Conservation (phyloP, 495 filamentous ascomycete species). For the Annulohypoxylon bovei region DNA sequence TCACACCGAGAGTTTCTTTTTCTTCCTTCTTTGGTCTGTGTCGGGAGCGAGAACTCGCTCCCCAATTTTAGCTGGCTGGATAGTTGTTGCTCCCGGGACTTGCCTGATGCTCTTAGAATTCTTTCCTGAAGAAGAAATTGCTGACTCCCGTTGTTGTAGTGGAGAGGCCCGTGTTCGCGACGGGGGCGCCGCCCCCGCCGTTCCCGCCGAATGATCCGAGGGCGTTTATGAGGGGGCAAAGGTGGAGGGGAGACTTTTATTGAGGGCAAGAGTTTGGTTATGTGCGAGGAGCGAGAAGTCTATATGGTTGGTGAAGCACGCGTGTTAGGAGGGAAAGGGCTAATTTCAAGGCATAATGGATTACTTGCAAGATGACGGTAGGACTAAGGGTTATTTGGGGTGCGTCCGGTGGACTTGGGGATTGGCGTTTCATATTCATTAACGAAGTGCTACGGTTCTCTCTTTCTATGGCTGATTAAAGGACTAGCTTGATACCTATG, state of each 20-base stretch:
- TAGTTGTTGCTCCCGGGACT: no score
- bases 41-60: no score
- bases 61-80: no score
- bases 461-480: not conserved
- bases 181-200: not conserved
- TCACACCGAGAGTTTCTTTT: no score
- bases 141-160: no score
- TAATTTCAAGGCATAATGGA: not conserved
- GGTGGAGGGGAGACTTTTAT: conserved; percentile 1
- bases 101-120: no score
- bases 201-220: conserved; percentile 7
- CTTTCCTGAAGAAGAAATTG: no score
- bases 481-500: conserved; percentile 1
- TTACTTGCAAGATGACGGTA: not conserved
- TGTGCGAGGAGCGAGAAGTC: not conserved
- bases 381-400: not conserved
- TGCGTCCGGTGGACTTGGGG: not conserved
- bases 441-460: conserved; percentile 8
- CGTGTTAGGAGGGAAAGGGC: not conserved
- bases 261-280: not conserved
- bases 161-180: conserved; percentile 43
- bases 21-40: no score
- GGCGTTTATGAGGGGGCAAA: conserved; percentile 1
- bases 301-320: not conserved
- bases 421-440: not conserved